Base-by-base conservation (phyloP, 768 basidiomycete genomes). In the Porphyrellus cyaneotinctus region DNA sequence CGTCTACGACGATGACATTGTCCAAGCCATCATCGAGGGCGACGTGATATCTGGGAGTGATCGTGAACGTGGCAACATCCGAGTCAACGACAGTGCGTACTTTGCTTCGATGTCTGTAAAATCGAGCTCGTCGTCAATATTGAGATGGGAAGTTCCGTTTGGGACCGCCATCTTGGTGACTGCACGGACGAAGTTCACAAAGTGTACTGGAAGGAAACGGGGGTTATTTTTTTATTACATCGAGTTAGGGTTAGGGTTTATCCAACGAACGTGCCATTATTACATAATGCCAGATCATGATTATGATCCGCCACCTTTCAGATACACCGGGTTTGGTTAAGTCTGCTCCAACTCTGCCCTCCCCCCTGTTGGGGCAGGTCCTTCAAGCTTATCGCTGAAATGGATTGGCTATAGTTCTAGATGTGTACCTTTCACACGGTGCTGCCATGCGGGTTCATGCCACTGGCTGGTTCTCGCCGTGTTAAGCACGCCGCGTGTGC, bases 1-100 rank as follows among this genome's bases (percentile, higher is more conserved):
- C 92, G 69, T 98, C 97, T 53, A 98, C 84, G 47, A 98, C 88
- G 48, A 99, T 72, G 51, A 91, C 83, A 65, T 89, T 91, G 75
- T 98, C 97, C 64, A 97, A 82, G 36, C 89, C 81, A 58, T 92
- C 86, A 61, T 91, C 88, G 58, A 84, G 83, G 52, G 90, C 76
- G 61, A 95, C 85, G 58, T 85, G 79, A 74, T 93, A 95, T 76
- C 94, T 97, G 67, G 9, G n/a, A 32, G 20, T 44, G 42, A 51
- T 23, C 38, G 43, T 53, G 37, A 60, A 57, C 26, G 51, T 51
- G 28, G 45, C 36, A 18, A 22, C 10, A 33, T 42, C 22, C 48
- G 13, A 42, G 26, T 8, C 15, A 22, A 12, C 26, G 47, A 23
- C 9, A 13, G 18, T 14, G 68, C 80, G 51, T 58, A 93, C 91